Evolutionary conservation across 2,329 filamentous ascomycete species (phyloP), one percentile per base, ranked within the genome.

Genomic region (Teratosphaeria pseudoeucalypti): DNA sequence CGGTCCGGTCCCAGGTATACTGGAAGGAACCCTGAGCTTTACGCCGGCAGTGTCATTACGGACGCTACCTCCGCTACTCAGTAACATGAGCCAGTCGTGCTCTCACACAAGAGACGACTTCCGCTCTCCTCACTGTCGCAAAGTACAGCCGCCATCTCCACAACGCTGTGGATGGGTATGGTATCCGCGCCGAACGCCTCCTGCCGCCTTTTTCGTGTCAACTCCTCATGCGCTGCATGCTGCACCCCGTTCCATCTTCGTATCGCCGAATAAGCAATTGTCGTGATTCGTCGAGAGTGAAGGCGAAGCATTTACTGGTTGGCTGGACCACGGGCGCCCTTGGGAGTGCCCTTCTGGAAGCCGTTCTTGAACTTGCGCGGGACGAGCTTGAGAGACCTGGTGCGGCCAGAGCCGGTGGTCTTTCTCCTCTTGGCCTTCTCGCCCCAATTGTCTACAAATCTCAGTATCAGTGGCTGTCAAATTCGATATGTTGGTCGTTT

Each of bases 351-450:
- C 71, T 81, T 85, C 83, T 89, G 92, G 90, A 99, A 99, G 73
- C 91, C 92, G 82, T 99, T 99, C 84, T 88, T 90, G 87, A 96
- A 96, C 81, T 86, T 86, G 79, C 94, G 88, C 76, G 91, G 83
- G 77, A 99, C 87, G 74, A 84, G 85, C 85, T 95, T 95, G 78
- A 99, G 85, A 82, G 92, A 90, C 77, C 90, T 86, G 87, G 92
- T 94, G 80, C 94, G 90, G 79, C 94, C 94, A 76, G 90, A 92
- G 74, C 94, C 94, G 77, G 89, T 92, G 76, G 92, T 96, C 92
- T 96, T 97, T 88, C 94, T 95, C 80, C 94, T 85, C 90, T 97
- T 97, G 74, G 92, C 92, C 89, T 99, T 99, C 86, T 97, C 92
- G 79, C 89, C 86, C 94, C 94, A 99, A 89, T 99, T 96, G 88